phyloP scores from a whole-genome alignment of 2,329 filamentous ascomycete genomes.

The Diaporthe amygdali region DNA sequence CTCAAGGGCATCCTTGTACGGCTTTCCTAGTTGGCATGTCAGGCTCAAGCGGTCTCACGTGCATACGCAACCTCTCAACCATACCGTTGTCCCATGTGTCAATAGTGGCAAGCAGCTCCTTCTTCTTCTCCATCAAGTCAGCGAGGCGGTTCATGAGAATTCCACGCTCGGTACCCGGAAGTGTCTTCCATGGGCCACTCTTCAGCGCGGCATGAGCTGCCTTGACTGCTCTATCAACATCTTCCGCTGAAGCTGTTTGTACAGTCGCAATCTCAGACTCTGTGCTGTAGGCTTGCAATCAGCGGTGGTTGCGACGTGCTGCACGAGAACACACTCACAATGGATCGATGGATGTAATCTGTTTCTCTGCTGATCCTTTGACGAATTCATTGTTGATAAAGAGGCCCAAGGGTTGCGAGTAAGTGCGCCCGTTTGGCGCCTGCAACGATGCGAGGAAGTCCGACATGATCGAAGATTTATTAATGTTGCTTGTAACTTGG shows the following conservation, averaged over 20 bases:
- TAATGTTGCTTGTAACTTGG: not conserved
- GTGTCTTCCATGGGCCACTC: constrained; percentile 68
- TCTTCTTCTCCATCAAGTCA: constrained; percentile 70
- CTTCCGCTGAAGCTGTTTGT: constrained; percentile 68
- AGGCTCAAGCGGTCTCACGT: not conserved
- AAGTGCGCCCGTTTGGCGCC: constrained; percentile 77
- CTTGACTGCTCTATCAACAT: constrained; percentile 74
- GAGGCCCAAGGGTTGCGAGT: constrained; percentile 73
- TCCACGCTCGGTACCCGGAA: constrained; percentile 72
- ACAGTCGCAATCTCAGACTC: constrained; percentile 75
- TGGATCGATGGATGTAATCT: constrained; percentile 73
- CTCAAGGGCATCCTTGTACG: constrained; percentile 66
- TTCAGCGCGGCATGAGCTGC: constrained; percentile 74
- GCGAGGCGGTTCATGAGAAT: constrained; percentile 73
- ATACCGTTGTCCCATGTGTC: constrained; percentile 80
- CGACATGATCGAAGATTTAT: not conserved
- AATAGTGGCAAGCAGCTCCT: constrained; percentile 51
- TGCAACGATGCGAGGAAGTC: constrained; percentile 46
- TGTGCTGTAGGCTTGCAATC: constrained; percentile 37
- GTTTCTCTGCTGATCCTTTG: constrained; percentile 66
- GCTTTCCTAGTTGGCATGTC: constrained; percentile 31
- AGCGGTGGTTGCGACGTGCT: not conserved
- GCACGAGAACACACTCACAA: constrained; percentile 50
- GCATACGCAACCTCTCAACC: accelerated
- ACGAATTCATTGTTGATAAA: constrained; percentile 87